Evolutionary conservation across 441 rosid genomes (phyloP), one percentile per base, ranked within the genome.

Genomic region (Populus hybrid): DNA sequence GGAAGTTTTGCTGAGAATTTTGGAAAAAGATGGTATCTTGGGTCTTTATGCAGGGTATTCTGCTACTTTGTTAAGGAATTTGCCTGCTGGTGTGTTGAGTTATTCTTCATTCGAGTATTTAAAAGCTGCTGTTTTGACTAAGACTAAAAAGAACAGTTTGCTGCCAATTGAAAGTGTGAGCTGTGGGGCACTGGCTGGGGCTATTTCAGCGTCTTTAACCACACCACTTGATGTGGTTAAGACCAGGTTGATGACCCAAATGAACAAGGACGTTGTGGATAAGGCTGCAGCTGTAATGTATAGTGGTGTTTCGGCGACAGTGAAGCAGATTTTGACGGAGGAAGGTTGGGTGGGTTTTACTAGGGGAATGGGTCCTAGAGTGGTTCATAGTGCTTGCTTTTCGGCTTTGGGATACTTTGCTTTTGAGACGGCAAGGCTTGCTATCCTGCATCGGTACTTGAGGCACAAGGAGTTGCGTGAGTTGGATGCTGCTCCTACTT

Each of bases 191-290:
- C 80, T 95, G 75, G 97, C 98, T 16, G 99, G 99, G 69, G 97
- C 97, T 3, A 92, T 96, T 30, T 92, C 97, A 1, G 98, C 98
- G 14, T 89, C 98, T 0, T 14, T 96, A 66, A 94, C 99, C 1
- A 94, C 99, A 0, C 98, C 98, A 0, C 83, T 94, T 53, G 97
- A 96, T 80, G 98, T 92, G 80, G 88, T 92, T 19, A 96, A 96
- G 87, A 95, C 98, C 10, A 87, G 99, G 88, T 71, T 94, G 85
- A 95, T 95, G 98, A 94, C 99, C 4, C 97, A 94, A 87, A 85
- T 85, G 79, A 90, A 83, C 3, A 81, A 75, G n/a, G 96, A 89
- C 38, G 84, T 86, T 0, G 83, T 42, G 35, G 86, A 82, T 59
- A 86, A 91, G 83, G 85, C 85, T 34, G 84, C 91, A 9, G 91